A percentile compares a stretch with the other conserved stretches of the same genome.
phyloP scores from a whole-genome alignment of 768 basidiomycete genomes.

The Solioccasus polychromus region DNA sequence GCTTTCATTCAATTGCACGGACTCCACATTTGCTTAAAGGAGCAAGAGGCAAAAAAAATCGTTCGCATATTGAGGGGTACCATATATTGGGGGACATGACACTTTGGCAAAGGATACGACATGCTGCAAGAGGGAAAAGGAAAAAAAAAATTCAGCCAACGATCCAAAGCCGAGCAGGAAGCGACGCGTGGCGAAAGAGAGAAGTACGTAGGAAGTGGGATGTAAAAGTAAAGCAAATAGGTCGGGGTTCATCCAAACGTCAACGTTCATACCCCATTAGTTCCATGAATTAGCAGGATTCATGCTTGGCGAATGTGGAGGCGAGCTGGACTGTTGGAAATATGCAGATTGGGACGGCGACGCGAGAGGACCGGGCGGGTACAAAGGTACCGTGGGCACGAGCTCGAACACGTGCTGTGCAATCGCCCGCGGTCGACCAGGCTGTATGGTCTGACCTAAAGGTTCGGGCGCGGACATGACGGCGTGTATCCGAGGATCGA shows the following conservation, averaged over 20 bases:
- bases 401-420: slow-evolving; percentile 78
- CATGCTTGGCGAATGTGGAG: slow-evolving; percentile 54
- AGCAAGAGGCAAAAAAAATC: too few species aligned
- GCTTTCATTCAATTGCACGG: too few species aligned
- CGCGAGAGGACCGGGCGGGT: slow-evolving; percentile 42
- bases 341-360: slow-evolving; percentile 54
- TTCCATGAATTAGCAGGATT: slow-evolving; percentile 26
- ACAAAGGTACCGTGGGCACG: slow-evolving; percentile 43
- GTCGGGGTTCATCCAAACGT: neutral
- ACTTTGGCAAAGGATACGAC: too few species aligned
- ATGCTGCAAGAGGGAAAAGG: too few species aligned
- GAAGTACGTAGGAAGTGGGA: too few species aligned
- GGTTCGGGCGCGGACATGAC: slow-evolving; percentile 66
- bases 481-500: slow-evolving; percentile 83
- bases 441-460: slow-evolving; percentile 36
- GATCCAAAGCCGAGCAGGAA: too few species aligned
- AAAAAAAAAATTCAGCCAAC: too few species aligned
- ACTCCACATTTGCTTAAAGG: too few species aligned
- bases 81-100: too few species aligned
- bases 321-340: slow-evolving; percentile 51
- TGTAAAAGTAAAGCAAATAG: too few species aligned
- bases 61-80: too few species aligned
- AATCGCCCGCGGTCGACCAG: slow-evolving; percentile 44
- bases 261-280: slow-evolving; percentile 1
- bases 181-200: too few species aligned